Evolutionary conservation across 495 filamentous ascomycete genomes (phyloP), one percentile per base, ranked within the genome.

Genomic region (Aspergillus taichungensis): DNA sequence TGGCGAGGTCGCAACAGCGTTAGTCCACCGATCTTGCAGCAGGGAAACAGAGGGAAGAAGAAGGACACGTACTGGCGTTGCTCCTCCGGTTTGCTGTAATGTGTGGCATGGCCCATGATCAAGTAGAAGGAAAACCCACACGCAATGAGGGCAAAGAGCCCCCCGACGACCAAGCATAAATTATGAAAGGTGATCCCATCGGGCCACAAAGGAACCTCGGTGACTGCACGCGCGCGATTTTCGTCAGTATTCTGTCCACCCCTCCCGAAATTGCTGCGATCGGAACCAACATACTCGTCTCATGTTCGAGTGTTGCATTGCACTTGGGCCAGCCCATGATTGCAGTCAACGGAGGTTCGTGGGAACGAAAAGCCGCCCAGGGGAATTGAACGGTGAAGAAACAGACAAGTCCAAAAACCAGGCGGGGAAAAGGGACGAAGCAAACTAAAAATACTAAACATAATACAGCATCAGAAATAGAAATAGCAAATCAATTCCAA

Each of bases 41-140:
- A 32, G 34, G 27, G 29, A 35, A 14, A n/a, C n/a, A 36, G 13
- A 41, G 66, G 72, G 41, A 27, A 8, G 27, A 14, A 32, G 31
- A 13, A 27, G 32, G 9, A 63, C 78, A 78, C 78, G 46, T 69
- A 84, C 83, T 95, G 88, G 62, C 79, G 82, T 56, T 95, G 88
- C 63, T 95, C 84, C 49, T 73, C 69, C 11, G 87, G 87, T 57
- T 83, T 84, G 42, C 84, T 82, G 67, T 94, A 95, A 65, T 94
- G 85, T 6, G 73, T 75, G 13, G 85, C 84, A 76, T 95, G 88
- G 54, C 71, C 72, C 67, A 79, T 76, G 52, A 94, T 86, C 40
- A 94, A 49, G 37, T 62, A 68, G 2, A 63, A 57, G 2, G 74
- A 77, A 6, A 69, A 46, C 2, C 55, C 35, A 28, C 66, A 61